These are phyloP conservation scores for Excoecaria cochinchinensis DNA, from an alignment of 345 rosid species.

Conservation along the genomic window DNA sequence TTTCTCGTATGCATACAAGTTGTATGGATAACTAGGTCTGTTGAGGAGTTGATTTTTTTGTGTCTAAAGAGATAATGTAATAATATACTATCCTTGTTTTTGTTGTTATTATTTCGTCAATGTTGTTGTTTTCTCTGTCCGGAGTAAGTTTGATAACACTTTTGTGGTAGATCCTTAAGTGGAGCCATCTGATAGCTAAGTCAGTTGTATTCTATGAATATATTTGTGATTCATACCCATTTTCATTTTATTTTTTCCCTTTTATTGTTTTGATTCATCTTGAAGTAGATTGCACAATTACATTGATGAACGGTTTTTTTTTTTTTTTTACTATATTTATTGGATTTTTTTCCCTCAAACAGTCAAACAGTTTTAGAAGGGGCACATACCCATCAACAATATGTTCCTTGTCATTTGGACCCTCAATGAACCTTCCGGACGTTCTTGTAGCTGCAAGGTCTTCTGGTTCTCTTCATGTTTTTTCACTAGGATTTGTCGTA, in stretches of 20 bases:
- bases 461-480: too few species aligned
- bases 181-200: background rate
- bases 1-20: background rate
- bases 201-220: background rate
- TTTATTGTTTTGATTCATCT: background rate
- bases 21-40: background rate
- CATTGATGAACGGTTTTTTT: too few species aligned
- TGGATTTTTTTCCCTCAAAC: too few species aligned
- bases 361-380: too few species aligned
- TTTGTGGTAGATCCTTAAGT: background rate
- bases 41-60: background rate
- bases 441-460: too few species aligned
- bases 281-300: background rate
- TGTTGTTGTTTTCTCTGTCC: background rate
- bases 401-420: too few species aligned
- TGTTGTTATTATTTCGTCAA: background rate
- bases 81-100: background rate
- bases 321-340: too few species aligned
- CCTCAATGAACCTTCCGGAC: too few species aligned
- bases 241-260: background rate
- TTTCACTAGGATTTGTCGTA: too few species aligned
- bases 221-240: background rate
- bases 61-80: background rate
- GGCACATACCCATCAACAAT: too few species aligned
- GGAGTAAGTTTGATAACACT: background rate